Conservation (phyloP, 805 yeast genomes). For the Barnettozyma vustinii region DNA sequence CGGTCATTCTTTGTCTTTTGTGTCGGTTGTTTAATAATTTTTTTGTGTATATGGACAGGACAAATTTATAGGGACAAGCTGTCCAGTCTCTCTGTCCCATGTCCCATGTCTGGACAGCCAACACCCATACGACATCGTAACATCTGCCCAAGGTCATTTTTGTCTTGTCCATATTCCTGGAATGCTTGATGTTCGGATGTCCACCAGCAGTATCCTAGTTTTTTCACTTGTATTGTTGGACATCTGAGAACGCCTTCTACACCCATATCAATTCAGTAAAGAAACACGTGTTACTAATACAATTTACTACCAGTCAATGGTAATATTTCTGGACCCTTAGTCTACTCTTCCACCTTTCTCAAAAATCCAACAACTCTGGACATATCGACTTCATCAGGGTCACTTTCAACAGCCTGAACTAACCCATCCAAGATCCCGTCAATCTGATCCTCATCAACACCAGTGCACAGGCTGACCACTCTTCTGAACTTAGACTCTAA, state of each 20-base stretch:
- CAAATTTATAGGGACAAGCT: not conserved
- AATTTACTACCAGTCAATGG: not conserved
- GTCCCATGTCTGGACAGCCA: too few species aligned
- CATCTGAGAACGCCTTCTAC: not conserved
- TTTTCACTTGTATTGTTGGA: too few species aligned
- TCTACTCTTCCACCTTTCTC: conserved; percentile 39
- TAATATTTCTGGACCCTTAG: not conserved
- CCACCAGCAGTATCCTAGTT: too few species aligned
- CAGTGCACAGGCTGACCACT: conserved; percentile 86
- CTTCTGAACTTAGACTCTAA: conserved; percentile 76
- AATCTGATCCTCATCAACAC: conserved; percentile 75
- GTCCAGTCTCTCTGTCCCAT: too few species aligned
- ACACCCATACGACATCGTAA: too few species aligned
- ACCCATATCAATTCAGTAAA: not conserved
- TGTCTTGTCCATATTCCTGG: too few species aligned
- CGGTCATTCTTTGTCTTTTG: too few species aligned
- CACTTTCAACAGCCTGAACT: conserved; percentile 86
- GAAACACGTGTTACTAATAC: not conserved
- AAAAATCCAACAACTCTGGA: conserved; percentile 51
- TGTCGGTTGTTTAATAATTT: too few species aligned
- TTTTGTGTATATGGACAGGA: too few species aligned
- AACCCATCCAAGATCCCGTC: conserved; percentile 79
- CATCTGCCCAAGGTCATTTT: too few species aligned
- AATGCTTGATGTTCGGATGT: too few species aligned
- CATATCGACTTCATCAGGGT: conserved; percentile 62